Base-by-base conservation (phyloP, 768 basidiomycete species). In the Neoboletus magnificus region DNA sequence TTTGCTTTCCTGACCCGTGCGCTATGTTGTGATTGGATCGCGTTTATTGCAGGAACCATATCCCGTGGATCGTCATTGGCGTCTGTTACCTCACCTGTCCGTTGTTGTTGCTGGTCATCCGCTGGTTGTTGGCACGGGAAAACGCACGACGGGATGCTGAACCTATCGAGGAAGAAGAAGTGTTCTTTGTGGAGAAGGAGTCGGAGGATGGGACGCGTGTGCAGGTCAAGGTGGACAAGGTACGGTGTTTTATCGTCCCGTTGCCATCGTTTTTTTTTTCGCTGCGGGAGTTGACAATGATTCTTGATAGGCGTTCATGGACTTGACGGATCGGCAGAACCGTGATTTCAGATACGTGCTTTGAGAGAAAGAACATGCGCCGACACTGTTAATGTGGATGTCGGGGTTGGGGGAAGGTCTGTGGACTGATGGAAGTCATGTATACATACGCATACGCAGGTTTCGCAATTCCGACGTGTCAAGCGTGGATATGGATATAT, bases 61-160 rank as follows among this genome's bases (percentile, higher is more conserved):
- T 91, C 29, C 90, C 89, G 3, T 92, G 91, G 90, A 80, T 79
- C 50, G 77, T 91, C 61, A 91, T 91, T 52, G 82, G 85, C 3
- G 66, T 83, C 49, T 87, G 85, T 70, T 84, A 86, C 65, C 57
- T 73, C 12, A 56, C 67, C 30, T 85, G 85, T 68, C 83, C 85
- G 43, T 29, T 73, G 13, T 44, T 80, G 60, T 48, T 80, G 16
- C 72, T 84, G 23, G 25, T 66, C 36, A 81, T 91, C 54, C 82
- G 87, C 22, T 71, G 61, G 52, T 40, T 83, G 29, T 77, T 91
- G 37, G 64, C 73, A 4, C 68, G 73, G 35, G 86, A 91, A 74
- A 91, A 91, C 65, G 79, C 74, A 49, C 75, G 78, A 13, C 78
- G 90, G 4, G 86, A 91, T 56, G 63, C 70, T 20, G 84, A 87